phyloP scores from a whole-genome alignment of 2,329 filamentous ascomycete species.

The Botrytis aclada region DNA sequence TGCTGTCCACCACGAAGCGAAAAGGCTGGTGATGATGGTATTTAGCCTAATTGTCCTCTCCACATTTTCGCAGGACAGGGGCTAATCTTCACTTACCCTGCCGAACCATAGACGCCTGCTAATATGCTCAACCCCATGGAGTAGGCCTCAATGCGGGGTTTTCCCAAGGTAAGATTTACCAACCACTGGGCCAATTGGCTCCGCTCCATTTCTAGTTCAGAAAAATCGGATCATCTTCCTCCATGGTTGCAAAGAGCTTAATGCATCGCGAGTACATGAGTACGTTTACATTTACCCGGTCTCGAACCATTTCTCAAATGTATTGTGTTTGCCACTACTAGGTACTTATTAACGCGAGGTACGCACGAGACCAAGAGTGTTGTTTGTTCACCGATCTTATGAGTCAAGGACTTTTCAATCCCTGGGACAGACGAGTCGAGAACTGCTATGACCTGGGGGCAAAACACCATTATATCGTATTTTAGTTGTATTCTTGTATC shows the following conservation, averaged over 20 bases:
- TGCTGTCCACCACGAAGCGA: neutral
- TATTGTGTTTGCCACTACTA: neutral
- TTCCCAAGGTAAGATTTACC: neutral
- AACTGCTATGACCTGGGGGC: neutral
- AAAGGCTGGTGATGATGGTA: neutral
- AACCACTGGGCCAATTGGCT: neutral
- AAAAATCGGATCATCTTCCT: slow-evolving; percentile 13
- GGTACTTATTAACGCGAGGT: neutral
- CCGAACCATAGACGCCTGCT: neutral
- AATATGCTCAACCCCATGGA: slow-evolving; percentile 3
- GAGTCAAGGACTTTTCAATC: neutral
- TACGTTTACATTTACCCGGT: neutral
- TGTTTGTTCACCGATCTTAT: neutral
- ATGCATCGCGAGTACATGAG: neutral
- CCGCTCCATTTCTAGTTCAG: neutral
- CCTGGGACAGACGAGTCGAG: neutral
- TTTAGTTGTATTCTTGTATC: neutral
- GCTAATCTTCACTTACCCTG: neutral
- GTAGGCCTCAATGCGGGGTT: slow-evolving; percentile 11
- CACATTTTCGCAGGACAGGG: neutral
- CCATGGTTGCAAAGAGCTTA: slow-evolving; percentile 13
- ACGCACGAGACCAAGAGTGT: neutral
- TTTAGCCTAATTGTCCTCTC: neutral
- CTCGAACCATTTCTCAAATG: neutral
- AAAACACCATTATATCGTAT: neutral